Evolutionary conservation across 495 filamentous ascomycete genomes (phyloP), one percentile per base, ranked within the genome.

Genomic region (Oleoguttula mirabilis): DNA sequence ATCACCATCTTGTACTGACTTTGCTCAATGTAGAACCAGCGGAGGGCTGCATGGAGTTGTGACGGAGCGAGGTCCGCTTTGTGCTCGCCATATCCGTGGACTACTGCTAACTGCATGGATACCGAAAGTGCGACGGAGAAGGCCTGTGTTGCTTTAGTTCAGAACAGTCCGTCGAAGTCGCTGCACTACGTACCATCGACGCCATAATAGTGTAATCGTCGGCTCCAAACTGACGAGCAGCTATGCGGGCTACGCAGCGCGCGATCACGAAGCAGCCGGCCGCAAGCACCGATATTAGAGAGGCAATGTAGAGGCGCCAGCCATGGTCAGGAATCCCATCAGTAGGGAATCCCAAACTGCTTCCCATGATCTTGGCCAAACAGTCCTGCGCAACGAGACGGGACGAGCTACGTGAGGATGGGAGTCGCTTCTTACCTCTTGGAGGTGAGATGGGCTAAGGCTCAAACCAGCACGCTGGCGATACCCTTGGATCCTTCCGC

Each of bases 21-120:
- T 23, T 51, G 48, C 3, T 15, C 31, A 4, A 51, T 17, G 28
- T 21, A 51, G 35, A 32, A 51, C 27, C 39, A 46, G 35, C 39
- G 5, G 3, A 32, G 10, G 10, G 32, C 32, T 11, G 8, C 7
- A 7, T 11, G 16, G 6, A 35, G 32, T 17, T 35, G 32, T 11
- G 10, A 7, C 10, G 6, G 5, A 17, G 32, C 7, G 32, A 35
- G 32, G 32, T 35, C 32, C 6, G 10, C 32, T 14, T 17, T 35
- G 10, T 35, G 10, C 32, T 35, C 10, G 10, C 32, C 32, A 17
- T 35, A 35, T 11, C 32, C 32, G 32, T 35, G 8, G 10, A 35
- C 32, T 7, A 35, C 16, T 11, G 32, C 32, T 11, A 35, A 14
- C 8, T 35, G 8, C 5, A 35, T 35, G 8, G 32, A 6, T 6